These are phyloP conservation scores for Macadamia integrifolia DNA, from an alignment of 164 flowering plant genomes.

Conservation along the genomic window DNA sequence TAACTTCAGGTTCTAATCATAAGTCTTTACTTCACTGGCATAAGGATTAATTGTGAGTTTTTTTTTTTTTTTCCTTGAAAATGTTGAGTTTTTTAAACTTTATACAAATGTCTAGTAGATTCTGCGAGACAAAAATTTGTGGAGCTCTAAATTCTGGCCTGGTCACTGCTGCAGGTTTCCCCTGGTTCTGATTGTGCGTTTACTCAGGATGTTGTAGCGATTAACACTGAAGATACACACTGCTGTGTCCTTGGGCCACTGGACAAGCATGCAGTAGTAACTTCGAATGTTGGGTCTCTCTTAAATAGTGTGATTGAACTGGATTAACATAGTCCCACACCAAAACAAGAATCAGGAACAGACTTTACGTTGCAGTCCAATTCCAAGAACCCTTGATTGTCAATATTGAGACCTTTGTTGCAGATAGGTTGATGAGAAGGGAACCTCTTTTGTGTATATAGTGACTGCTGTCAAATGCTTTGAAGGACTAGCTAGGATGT, in stretches of 20 bases:
- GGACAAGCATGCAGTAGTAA: constrained; percentile 37
- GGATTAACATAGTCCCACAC: constrained; percentile 6
- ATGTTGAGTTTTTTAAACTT: neutral
- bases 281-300: constrained; percentile 54
- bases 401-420: no score
- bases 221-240: constrained; percentile 35
- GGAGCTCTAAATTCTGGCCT: constrained; percentile 5
- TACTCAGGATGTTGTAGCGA: constrained; percentile 50
- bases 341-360: neutral
- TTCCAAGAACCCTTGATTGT: no score
- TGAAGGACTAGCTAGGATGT: no score
- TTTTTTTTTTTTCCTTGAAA: neutral
- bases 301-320: constrained; percentile 12
- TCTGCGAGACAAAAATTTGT: neutral
- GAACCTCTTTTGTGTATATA: no score
- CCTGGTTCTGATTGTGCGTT: constrained; percentile 47
- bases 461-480: no score
- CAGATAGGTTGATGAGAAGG: no score
- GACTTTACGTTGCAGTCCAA: no score
- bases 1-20: neutral
- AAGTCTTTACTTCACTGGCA: no score
- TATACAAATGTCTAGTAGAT: neutral
- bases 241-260: constrained; percentile 54
- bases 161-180: constrained; percentile 52
- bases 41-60: neutral